These are phyloP conservation scores for Curvularia hawaiiensis DNA, from an alignment of 2,329 filamentous ascomycete species.

Conservation along the genomic window DNA sequence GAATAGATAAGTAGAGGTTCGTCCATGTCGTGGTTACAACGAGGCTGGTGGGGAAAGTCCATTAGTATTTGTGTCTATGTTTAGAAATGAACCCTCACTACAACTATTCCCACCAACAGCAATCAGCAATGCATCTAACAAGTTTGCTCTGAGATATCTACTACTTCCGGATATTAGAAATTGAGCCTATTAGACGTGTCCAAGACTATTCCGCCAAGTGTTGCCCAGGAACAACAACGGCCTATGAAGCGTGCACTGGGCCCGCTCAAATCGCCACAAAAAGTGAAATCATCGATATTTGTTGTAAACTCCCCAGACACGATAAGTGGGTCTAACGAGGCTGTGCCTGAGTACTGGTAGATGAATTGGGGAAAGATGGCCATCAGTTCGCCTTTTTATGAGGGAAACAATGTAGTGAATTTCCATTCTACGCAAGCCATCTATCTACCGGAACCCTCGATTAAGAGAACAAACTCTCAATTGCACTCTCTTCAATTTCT, in stretches of 20 bases:
- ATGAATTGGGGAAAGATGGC: not conserved
- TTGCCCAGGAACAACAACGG: constrained; percentile 1
- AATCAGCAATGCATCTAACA: not conserved
- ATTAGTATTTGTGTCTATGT: constrained; percentile 14
- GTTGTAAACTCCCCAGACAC: constrained; percentile 1
- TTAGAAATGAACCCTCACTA: not conserved
- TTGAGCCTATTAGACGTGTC: not conserved
- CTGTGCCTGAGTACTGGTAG: constrained; percentile 4
- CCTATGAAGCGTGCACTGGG: constrained; percentile 10
- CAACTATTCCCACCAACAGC: not conserved
- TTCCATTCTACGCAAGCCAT: not conserved
- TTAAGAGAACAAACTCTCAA: too few relatives aligned
- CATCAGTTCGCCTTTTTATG: not conserved
- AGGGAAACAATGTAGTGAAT: not conserved
- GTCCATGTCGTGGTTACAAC: not conserved
- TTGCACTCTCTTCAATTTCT: too few relatives aligned
- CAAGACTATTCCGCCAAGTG: constrained; percentile 10
- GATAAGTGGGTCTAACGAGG: constrained; percentile 17
- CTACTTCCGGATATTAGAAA: not conserved
- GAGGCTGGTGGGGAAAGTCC: constrained; percentile 8
- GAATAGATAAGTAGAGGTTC: constrained; percentile 12
- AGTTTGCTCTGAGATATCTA: not conserved
- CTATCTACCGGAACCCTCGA: not conserved
- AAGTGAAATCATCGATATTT: constrained; percentile 8
- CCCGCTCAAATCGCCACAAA: constrained; percentile 1